Conservation (phyloP, 1,139 yeast genomes). For the Yamadazyma buinensis region DNA sequence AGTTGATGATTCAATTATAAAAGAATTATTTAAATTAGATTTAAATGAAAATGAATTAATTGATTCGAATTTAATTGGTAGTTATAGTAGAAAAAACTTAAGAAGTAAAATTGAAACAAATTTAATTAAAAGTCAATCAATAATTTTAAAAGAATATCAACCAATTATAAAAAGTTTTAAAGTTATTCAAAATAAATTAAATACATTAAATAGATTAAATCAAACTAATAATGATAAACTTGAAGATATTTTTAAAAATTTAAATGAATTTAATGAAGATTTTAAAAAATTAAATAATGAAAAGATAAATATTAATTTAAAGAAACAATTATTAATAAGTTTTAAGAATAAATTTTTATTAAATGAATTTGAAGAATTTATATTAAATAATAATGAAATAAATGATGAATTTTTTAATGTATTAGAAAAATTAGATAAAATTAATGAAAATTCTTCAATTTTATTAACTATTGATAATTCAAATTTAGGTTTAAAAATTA, state of each 20-base stretch:
- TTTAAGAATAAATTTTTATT: slow-evolving; percentile 67
- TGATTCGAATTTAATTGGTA: slow-evolving; percentile 55
- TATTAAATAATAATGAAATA: slow-evolving; percentile 35
- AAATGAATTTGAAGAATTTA: slow-evolving; percentile 66
- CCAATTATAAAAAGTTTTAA: slow-evolving; percentile 50
- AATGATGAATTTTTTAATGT: slow-evolving; percentile 60
- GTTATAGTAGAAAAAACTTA: slow-evolving; percentile 54
- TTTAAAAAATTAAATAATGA: slow-evolving; percentile 40
- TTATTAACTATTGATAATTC: slow-evolving; percentile 67
- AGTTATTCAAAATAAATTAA: slow-evolving; percentile 36
- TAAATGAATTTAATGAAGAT: slow-evolving; percentile 24
- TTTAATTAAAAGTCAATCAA: slow-evolving; percentile 57
- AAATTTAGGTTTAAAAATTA: slow-evolving; percentile 65
- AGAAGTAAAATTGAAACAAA: slow-evolving; percentile 72
- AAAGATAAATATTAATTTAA: slow-evolving; percentile 42
- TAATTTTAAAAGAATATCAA: slow-evolving; percentile 57
- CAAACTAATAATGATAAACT: slow-evolving; percentile 36
- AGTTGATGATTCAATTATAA: slow-evolving; percentile 43
- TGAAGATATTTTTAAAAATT: slow-evolving; percentile 17
- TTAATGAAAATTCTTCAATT: slow-evolving; percentile 66
- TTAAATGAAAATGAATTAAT: slow-evolving; percentile 34
- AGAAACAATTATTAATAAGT: slow-evolving; percentile 52
- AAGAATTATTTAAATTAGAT: slow-evolving; percentile 43
- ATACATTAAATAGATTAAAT: slow-evolving; percentile 35
- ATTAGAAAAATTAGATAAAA: slow-evolving; percentile 57